phyloP scores from a whole-genome alignment of 1,139 yeast genomes.

The Nakaseomyces kungkrabaensis region DNA sequence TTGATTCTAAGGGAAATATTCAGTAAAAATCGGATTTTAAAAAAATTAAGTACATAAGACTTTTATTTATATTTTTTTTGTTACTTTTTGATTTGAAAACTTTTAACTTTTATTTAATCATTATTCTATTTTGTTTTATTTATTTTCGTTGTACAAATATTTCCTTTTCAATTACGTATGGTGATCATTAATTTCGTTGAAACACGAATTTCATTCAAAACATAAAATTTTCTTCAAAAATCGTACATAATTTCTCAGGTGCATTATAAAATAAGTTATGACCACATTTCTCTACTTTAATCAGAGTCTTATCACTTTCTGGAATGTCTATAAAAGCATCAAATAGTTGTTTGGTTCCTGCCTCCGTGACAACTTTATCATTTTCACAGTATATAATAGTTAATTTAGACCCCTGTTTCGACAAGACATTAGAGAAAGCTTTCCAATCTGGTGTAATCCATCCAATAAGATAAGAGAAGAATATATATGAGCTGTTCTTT shows the following conservation, averaged over 20 bases:
- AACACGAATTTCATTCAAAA: not conserved
- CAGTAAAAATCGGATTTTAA: not conserved
- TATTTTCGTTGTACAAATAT: not conserved
- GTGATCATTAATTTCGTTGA: no score
- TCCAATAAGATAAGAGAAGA: slow-evolving; percentile 24
- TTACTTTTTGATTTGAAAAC: no score
- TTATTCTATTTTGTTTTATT: not conserved
- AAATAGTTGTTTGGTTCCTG: slow-evolving; percentile 6
- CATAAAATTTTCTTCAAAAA: slow-evolving; percentile 6
- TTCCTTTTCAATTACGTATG: no score
- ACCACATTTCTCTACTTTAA: slow-evolving; percentile 12
- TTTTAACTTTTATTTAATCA: no score
- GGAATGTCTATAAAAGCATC: slow-evolving; percentile 7
- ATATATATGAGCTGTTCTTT: slow-evolving; percentile 21
- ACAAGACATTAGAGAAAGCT: slow-evolving; percentile 3
- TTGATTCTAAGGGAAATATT: not conserved
- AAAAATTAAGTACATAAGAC: no score
- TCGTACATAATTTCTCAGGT: slow-evolving; percentile 9
- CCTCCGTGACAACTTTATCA: slow-evolving; percentile 15
- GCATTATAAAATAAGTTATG: slow-evolving; percentile 20
- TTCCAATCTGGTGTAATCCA: slow-evolving; percentile 24
- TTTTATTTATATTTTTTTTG: no score
- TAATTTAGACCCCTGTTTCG: slow-evolving; percentile 3
- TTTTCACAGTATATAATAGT: slow-evolving; percentile 12
- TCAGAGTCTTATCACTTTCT: slow-evolving; percentile 7